Percentiles rank a stretch among this genome's conserved stretches.
Conservation (phyloP, 1,284 basidiomycete genomes). For the Cutaneotrichosporon dermatis region DNA sequence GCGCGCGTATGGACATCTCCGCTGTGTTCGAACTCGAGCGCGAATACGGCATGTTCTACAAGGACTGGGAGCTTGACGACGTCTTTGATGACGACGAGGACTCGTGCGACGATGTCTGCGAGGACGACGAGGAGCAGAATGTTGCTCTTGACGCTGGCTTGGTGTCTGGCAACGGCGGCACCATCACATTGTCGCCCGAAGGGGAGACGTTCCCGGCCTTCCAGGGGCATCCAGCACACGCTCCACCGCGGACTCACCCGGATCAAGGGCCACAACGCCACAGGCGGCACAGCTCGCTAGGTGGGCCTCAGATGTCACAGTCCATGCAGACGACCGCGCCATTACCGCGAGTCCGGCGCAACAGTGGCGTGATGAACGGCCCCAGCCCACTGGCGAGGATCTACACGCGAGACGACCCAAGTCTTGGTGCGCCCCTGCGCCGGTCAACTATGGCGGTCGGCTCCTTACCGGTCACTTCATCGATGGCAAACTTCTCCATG, state of each 20-base stretch:
- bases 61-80: constrained; percentile 49
- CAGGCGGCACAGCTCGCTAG: neutral
- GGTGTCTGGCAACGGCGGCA: neutral
- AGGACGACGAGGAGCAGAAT: constrained; percentile 3
- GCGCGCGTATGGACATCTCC: constrained; percentile 66
- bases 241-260: neutral
- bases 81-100: constrained; percentile 29
- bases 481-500: neutral
- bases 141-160: constrained; percentile 18
- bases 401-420: constrained; percentile 13
- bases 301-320: neutral
- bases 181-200: constrained; percentile 6
- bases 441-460: constrained; percentile 9
- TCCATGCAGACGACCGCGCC: neutral
- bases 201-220: constrained; percentile 2
- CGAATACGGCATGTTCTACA: constrained; percentile 53
- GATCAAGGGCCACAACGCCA: neutral
- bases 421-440: neutral
- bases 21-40: constrained; percentile 80
- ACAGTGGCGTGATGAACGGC: constrained; percentile 28
- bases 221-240: neutral
- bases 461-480: constrained; percentile 12
- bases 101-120: constrained; percentile 6
- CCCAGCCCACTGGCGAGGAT: constrained; percentile 46
- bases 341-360: constrained; percentile 23